Percentiles rank a stretch among this genome's conserved stretches.
Conservation (phyloP, 23 red algal species). For the Rhodosorus marinus region DNA sequence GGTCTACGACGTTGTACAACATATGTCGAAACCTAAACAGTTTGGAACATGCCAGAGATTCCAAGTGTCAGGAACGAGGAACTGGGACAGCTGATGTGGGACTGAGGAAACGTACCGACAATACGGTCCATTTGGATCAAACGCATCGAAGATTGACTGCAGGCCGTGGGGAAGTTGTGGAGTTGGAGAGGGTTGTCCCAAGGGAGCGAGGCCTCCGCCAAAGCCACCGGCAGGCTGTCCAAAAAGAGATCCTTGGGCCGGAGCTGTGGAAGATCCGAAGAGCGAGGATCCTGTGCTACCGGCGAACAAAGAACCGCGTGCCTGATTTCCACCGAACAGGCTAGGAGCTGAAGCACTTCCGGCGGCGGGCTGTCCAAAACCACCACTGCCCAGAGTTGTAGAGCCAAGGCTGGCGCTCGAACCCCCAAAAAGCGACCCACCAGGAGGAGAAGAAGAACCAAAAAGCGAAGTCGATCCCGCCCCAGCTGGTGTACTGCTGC, state of each 20-base stretch:
- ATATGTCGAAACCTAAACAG: slow-evolving; percentile 1
- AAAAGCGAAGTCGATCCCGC: background rate
- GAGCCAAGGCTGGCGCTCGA: background rate
- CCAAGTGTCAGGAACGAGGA: too few relatives aligned
- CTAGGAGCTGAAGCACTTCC: background rate
- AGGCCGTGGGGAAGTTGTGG: background rate
- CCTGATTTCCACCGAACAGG: background rate
- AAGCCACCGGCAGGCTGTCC: background rate
- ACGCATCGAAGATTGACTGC: background rate
- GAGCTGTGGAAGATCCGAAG: background rate
- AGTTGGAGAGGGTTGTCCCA: background rate
- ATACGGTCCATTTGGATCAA: background rate
- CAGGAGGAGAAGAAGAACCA: background rate
- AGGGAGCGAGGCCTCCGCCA: background rate
- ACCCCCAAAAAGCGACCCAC: background rate
- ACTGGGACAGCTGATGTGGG: too few relatives aligned
- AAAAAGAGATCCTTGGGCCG: background rate
- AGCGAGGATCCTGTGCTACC: background rate
- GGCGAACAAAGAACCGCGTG: background rate
- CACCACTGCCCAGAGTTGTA: too few relatives aligned
- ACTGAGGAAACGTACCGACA: too few relatives aligned
- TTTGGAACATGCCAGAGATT: too few relatives aligned
- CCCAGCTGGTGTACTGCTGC: too few relatives aligned
- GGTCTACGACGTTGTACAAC: background rate
- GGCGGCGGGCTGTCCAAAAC: background rate